phyloP scores from a whole-genome alignment of 495 filamentous ascomycete genomes.

The Aspergillus campestris region DNA sequence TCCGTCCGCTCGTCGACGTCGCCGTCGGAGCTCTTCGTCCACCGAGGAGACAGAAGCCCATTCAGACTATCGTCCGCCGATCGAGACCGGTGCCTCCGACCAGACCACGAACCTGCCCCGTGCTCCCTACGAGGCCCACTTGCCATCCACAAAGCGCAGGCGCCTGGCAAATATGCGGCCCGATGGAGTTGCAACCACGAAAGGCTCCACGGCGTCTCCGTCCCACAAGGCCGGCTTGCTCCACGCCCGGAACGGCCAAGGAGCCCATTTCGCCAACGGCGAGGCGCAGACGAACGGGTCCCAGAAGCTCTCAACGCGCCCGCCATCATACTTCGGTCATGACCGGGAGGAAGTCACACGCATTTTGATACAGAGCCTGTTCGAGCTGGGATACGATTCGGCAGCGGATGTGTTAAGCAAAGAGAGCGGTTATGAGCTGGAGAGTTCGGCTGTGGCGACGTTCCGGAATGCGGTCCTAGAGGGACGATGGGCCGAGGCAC shows the following conservation, averaged over 20 bases:
- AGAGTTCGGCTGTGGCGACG: constrained; percentile 73
- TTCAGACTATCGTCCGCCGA: constrained; percentile 17
- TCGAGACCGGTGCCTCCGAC: constrained; percentile 20
- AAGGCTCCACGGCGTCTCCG: constrained; percentile 30
- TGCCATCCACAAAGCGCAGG: constrained; percentile 51
- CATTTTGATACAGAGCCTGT: constrained; percentile 83
- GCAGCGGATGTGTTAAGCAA: constrained; percentile 65
- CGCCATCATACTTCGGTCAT: constrained; percentile 62
- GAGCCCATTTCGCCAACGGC: constrained; percentile 30
- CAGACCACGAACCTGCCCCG: constrained; percentile 14
- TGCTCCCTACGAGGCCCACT: constrained; percentile 28
- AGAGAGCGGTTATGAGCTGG: constrained; percentile 84
- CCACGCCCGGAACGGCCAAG: constrained; percentile 44
- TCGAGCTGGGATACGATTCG: constrained; percentile 74
- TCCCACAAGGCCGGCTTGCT: constrained; percentile 33
- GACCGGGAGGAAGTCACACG: constrained; percentile 89
- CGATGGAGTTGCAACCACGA: constrained; percentile 42
- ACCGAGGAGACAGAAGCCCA: constrained; percentile 15
- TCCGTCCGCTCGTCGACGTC: constrained; percentile 22
- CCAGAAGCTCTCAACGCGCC: constrained; percentile 24
- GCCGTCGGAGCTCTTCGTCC: constrained; percentile 18
- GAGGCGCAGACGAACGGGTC: constrained; percentile 40
- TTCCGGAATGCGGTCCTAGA: constrained; percentile 75
- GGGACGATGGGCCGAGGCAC: constrained; percentile 79
- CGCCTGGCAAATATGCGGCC: constrained; percentile 56